Conservation (phyloP, 148 eudicot genomes). For the Cornus suecica region DNA sequence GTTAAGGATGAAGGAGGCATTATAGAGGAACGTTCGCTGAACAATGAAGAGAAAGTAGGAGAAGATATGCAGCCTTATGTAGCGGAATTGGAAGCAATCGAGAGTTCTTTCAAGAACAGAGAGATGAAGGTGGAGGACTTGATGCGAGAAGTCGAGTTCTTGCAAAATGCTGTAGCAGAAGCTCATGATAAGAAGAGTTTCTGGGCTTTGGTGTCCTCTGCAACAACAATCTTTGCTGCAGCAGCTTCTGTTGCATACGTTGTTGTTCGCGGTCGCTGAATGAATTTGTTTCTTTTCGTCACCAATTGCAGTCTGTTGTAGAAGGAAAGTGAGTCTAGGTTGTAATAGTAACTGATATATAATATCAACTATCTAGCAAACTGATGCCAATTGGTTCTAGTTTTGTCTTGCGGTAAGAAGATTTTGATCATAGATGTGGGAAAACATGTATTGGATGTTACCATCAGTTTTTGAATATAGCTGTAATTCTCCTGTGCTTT, state of each 20-base stretch:
- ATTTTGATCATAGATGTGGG: background rate
- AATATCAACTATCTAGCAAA: background rate
- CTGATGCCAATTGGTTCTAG: no score
- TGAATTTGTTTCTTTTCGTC: background rate
- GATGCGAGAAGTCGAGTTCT: conserved; percentile 44
- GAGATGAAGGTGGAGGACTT: conserved; percentile 53
- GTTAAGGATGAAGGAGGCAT: conserved; percentile 17
- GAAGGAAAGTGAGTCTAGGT: no score
- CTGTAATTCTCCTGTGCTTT: background rate
- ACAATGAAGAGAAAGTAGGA: conserved; percentile 23
- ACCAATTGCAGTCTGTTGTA: no score
- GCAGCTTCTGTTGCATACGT: conserved; percentile 70
- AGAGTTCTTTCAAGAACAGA: conserved; percentile 43
- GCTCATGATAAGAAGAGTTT: conserved; percentile 64
- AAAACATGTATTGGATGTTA: no score
- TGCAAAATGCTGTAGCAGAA: conserved; percentile 43
- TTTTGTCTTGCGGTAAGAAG: background rate
- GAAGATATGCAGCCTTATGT: conserved; percentile 34
- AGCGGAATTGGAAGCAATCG: conserved; percentile 53
- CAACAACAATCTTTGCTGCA: conserved; percentile 73
- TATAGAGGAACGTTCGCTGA: background rate
- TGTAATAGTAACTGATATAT: background rate
- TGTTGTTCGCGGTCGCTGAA: conserved; percentile 43
- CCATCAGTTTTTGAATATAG: background rate
- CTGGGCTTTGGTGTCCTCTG: conserved; percentile 74